Percentiles rank a stretch among this genome's conserved stretches.
These are phyloP conservation scores for Chaetoscypha palmicola DNA, from an alignment of 2,329 filamentous ascomycete species.

Conservation along the genomic window DNA sequence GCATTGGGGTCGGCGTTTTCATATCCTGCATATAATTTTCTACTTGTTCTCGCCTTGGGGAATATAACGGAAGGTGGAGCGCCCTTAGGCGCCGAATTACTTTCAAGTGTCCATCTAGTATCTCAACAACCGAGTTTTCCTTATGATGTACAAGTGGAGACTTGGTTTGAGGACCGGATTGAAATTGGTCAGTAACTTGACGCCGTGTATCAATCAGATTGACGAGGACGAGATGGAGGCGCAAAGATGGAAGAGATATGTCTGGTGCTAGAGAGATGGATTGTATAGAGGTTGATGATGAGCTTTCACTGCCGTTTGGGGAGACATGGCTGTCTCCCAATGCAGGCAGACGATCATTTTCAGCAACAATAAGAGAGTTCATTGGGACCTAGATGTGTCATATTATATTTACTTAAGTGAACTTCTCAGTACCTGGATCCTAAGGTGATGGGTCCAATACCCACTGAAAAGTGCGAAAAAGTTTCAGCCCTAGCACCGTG, in stretches of 20 bases:
- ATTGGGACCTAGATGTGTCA: too few species aligned
- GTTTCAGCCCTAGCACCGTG: too few species aligned
- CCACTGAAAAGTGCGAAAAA: too few species aligned
- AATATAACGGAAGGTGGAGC: slow-evolving; percentile 9
- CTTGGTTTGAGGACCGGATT: slow-evolving; percentile 4
- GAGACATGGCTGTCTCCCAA: slow-evolving; percentile 3
- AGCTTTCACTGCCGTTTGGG: slow-evolving; percentile 12
- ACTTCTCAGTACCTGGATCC: too few species aligned
- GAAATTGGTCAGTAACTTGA: slow-evolving; percentile 4
- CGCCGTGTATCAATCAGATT: slow-evolving; percentile 24
- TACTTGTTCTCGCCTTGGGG: slow-evolving; percentile 5
- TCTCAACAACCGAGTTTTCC: too few species aligned
- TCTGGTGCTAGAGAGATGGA: slow-evolving; percentile 11
- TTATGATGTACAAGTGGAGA: slow-evolving; percentile 10
- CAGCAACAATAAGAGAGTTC: slow-evolving; percentile 25
- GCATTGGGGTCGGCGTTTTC: slow-evolving; percentile 29
- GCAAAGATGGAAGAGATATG: slow-evolving; percentile 7
- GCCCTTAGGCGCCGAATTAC: slow-evolving; percentile 8
- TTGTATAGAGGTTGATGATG: slow-evolving; percentile 21
- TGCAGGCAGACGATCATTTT: slow-evolving; percentile 17
- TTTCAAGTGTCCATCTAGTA: too few species aligned
- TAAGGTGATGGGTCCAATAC: too few species aligned
- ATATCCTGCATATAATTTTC: slow-evolving; percentile 29
- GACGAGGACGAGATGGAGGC: slow-evolving; percentile 4
- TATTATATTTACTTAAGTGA: too few species aligned